Base-by-base conservation (phyloP, 345 rosid genomes). In the Bruguiera parviflora region DNA sequence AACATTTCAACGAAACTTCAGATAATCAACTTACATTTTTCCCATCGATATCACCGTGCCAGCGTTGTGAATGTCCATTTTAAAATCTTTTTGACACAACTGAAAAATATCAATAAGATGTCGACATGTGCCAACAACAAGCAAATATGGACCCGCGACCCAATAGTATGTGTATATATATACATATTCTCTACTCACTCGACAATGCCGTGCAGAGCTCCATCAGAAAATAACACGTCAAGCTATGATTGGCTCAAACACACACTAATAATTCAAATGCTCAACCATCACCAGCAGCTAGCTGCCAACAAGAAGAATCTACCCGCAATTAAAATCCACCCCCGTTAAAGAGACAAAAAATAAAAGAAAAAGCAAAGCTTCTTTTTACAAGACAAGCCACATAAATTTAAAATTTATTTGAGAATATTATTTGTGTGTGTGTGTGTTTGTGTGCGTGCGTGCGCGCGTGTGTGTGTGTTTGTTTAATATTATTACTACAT, bases 281-380 rank as follows among this genome's bases (percentile, higher is more conserved):
- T 22, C 5, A 51, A 53, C 4, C 5, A 31, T 31, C 32, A 9
- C 13, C 25, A 1, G 6, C 22, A 7, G 22, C 16, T 22, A 28
- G 25, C 18, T n/a, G 5, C 4, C 13, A 66, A 24, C 32, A 59
- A 4, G 18, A 52, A 39, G 37, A 68, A 51, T 62, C 61, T 69
- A 69, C 75, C 62, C 66, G 60, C 59, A 32, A 75, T 21, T 32
- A 55, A 55, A 55, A 55, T 55, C 58, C 58, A 21, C 15, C 13
- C 56, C 27, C 28, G 8, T 1, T 8, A 9, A 4, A 53, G 22
- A 53, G 13, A 1, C 2, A 62, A 21, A 8, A 52, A 57, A 43
- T 19, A 29, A 28, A 66, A n/a, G 21, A 13, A 15, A n/a, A 39
- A 25, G 49, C 39, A 32, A 29, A 32, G 39, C 39, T 67, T 57